Evolutionary conservation across 2,329 filamentous ascomycete genomes (phyloP).

Genomic region (Ampelomyces quisqualis): DNA sequence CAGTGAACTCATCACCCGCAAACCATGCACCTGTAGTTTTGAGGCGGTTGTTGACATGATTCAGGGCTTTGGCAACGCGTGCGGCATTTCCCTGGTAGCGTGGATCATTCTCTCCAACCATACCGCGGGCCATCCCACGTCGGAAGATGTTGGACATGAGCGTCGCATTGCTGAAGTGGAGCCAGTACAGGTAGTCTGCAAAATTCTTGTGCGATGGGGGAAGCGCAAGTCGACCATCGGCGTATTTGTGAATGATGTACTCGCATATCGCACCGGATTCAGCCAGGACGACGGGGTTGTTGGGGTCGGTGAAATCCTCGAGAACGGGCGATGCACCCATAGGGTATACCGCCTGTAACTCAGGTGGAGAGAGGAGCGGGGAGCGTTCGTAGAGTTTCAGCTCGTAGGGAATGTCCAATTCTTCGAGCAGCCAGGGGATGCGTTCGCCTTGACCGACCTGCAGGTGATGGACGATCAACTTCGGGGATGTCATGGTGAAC

Average conservation of each 20-base stretch:
- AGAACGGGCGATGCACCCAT: constrained; percentile 62
- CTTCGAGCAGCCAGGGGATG: constrained; percentile 65
- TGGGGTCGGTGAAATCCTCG: constrained; percentile 50
- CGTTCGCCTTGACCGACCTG: constrained; percentile 62
- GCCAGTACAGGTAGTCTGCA: constrained; percentile 65
- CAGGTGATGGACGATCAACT: constrained; percentile 42
- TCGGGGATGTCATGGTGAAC: constrained; percentile 21
- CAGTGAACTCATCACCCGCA: constrained; percentile 62
- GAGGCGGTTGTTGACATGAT: constrained; percentile 54
- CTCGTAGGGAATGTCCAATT: constrained; percentile 59
- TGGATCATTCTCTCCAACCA: constrained; percentile 36
- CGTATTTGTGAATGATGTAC: constrained; percentile 60
- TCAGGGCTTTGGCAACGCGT: constrained; percentile 45
- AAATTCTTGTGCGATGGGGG: constrained; percentile 53
- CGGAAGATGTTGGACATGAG: constrained; percentile 44
- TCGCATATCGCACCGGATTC: constrained; percentile 63
- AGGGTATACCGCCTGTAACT: constrained; percentile 39
- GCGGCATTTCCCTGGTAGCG: constrained; percentile 38
- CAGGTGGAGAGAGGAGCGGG: constrained; percentile 46
- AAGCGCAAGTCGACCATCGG: constrained; percentile 51
- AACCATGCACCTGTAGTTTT: constrained; percentile 52
- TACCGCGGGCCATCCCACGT: constrained; percentile 29
- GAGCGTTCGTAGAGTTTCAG: constrained; percentile 51
- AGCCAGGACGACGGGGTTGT: constrained; percentile 55
- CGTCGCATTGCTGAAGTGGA: constrained; percentile 55